Conservation (phyloP, 805 yeast genomes). For the Cyberlindnera mississippiensis region DNA sequence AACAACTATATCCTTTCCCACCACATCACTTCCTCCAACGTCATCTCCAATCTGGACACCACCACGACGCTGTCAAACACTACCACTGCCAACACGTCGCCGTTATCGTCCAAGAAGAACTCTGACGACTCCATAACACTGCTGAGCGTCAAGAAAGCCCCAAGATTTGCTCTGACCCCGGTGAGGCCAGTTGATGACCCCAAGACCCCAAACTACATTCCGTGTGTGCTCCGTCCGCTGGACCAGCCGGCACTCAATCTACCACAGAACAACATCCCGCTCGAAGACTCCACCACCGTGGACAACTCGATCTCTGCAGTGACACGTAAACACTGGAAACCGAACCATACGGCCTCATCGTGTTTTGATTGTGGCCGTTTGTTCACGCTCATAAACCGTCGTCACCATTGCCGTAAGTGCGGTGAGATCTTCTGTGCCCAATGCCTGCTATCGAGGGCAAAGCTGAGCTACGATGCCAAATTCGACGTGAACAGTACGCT, state of each 20-base stretch:
- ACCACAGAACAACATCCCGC: background rate
- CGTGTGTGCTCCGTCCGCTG: conserved; percentile 62
- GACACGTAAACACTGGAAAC: conserved; percentile 55
- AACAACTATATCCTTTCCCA: conserved; percentile 13
- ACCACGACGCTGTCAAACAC: conserved; percentile 3
- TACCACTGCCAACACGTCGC: conserved; percentile 6
- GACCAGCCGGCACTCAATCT: conserved; percentile 1
- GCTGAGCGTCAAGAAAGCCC: conserved; percentile 13
- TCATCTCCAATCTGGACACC: conserved; percentile 13
- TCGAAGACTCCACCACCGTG: background rate
- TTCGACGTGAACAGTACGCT: conserved; percentile 58
- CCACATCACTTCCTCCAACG: conserved; percentile 11
- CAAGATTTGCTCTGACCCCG: conserved; percentile 22
- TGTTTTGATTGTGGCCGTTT: conserved; percentile 59
- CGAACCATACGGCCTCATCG: conserved; percentile 50
- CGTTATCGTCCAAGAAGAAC: conserved; percentile 22
- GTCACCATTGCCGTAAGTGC: conserved; percentile 72
- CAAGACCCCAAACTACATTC: conserved; percentile 70
- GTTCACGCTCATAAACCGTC: conserved; percentile 63
- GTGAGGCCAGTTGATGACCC: conserved; percentile 65
- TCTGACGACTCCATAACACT: conserved; percentile 22
- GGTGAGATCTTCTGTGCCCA: conserved; percentile 65
- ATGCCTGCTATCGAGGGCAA: conserved; percentile 48
- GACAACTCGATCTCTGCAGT: conserved; percentile 7
- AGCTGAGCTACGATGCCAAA: conserved; percentile 33